Evolutionary conservation across 139 green algal species (phyloP).

Genomic region (Coccomyxa sp.): DNA sequence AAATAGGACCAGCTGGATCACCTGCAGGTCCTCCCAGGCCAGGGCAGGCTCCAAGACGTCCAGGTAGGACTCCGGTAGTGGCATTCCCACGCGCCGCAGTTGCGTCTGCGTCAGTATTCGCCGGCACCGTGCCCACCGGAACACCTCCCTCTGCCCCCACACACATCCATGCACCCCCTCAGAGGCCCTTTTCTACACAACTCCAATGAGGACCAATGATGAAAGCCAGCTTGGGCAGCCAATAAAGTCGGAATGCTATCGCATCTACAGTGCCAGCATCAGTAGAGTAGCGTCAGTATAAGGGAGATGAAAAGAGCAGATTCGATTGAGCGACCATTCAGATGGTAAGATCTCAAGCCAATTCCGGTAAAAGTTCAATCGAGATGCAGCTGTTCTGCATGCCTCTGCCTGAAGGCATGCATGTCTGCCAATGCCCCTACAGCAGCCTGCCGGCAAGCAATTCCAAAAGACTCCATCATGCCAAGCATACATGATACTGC

Average conservation of each 20-base stretch:
- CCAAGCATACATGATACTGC: neutral
- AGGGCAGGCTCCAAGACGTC: slow-evolving; percentile 54
- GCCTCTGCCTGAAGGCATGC: too few relatives aligned
- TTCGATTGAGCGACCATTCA: too few relatives aligned
- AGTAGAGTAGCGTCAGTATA: too few relatives aligned
- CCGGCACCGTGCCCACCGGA: slow-evolving; percentile 51
- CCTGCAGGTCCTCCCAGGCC: slow-evolving; percentile 73
- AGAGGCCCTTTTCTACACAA: neutral
- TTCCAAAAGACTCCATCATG: neutral
- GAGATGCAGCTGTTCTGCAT: too few relatives aligned
- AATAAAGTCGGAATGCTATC: too few relatives aligned
- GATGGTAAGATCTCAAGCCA: too few relatives aligned
- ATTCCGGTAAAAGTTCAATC: too few relatives aligned
- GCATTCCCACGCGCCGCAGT: slow-evolving; percentile 54
- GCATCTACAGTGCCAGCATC: too few relatives aligned
- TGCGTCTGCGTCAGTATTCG: slow-evolving; percentile 35
- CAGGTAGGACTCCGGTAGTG: slow-evolving; percentile 49
- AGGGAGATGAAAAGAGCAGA: too few relatives aligned
- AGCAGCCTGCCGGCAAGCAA: neutral
- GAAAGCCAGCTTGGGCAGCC: too few relatives aligned
- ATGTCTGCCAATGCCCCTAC: too few relatives aligned
- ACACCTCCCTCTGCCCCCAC: slow-evolving; percentile 34
- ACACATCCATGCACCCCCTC: neutral
- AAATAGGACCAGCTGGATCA: slow-evolving; percentile 10
- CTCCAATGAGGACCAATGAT: neutral